Percentiles rank a stretch among this genome's conserved stretches.
These are phyloP conservation scores for barley (Hordeum vulgare) DNA, from an alignment of 176 grass and related monocot genomes.

Conservation along the genomic window DNA sequence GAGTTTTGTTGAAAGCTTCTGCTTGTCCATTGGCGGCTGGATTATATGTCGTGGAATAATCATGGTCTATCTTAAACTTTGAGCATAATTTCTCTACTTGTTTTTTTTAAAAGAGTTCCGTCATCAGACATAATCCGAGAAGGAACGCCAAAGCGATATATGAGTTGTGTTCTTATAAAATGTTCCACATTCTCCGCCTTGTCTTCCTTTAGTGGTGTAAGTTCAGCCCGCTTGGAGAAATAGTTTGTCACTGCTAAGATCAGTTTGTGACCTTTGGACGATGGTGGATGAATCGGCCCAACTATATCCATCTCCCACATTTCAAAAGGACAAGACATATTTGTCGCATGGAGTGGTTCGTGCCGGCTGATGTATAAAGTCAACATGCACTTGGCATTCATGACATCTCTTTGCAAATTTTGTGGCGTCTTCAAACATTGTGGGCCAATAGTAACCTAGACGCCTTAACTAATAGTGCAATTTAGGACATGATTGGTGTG, in stretches of 20 bases:
- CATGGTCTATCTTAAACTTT: too few species aligned
- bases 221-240: not conserved
- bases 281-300: not conserved
- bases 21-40: too few species aligned
- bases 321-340: not conserved
- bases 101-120: too few species aligned
- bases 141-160: too few species aligned
- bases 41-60: too few species aligned
- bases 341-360: not conserved
- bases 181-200: not conserved
- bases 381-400: not conserved
- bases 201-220: not conserved
- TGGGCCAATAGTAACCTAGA: too few species aligned
- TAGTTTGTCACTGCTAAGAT: not conserved
- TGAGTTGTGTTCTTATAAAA: too few species aligned
- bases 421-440: not conserved
- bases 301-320: constrained; percentile 7
- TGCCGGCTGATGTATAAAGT: not conserved
- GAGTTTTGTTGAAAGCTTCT: too few species aligned
- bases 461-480: not conserved
- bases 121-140: too few species aligned
- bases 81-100: too few species aligned
- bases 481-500: not conserved
- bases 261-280: not conserved
- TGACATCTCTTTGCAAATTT: not conserved